phyloP scores from a whole-genome alignment of 139 green algal species.

The Chlorella sp. region DNA sequence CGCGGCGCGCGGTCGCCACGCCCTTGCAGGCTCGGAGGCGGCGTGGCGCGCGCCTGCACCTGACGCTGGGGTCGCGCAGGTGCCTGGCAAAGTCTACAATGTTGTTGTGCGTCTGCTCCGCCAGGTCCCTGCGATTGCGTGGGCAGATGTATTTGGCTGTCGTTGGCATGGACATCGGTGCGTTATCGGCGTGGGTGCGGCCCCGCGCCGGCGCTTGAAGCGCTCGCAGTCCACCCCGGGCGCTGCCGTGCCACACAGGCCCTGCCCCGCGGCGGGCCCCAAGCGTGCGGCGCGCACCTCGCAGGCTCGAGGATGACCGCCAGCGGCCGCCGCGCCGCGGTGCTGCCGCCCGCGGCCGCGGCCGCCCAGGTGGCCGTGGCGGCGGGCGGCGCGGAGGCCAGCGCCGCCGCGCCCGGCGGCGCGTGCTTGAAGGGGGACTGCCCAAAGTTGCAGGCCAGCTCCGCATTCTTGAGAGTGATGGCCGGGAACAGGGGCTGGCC shows the following conservation, averaged over 20 bases:
- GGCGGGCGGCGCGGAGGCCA: slow-evolving; percentile 29
- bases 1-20: no score
- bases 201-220: no score
- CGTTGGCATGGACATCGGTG: no score
- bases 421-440: slow-evolving; percentile 35
- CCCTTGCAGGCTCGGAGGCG: no score
- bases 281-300: not conserved
- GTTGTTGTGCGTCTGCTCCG: slow-evolving; percentile 78
- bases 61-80: slow-evolving; percentile 52
- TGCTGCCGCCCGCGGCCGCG: not conserved
- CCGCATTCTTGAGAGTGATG: slow-evolving; percentile 80
- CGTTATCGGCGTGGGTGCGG: no score
- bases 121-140: slow-evolving; percentile 62
- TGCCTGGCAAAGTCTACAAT: slow-evolving; percentile 55
- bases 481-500: slow-evolving; percentile 69
- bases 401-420: slow-evolving; percentile 37
- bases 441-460: slow-evolving; percentile 73
- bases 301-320: slow-evolving; percentile 82
- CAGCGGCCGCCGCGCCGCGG: slow-evolving; percentile 44
- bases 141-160: no score
- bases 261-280: slow-evolving; percentile 4
- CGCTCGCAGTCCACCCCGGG: not conserved
- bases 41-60: no score
- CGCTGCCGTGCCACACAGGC: no score
- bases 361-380: slow-evolving; percentile 21